A percentile compares a stretch with the other conserved stretches of the same genome.
Evolutionary conservation across 768 basidiomycete genomes (phyloP).

Genomic region (Leccinum fibrillosum): DNA sequence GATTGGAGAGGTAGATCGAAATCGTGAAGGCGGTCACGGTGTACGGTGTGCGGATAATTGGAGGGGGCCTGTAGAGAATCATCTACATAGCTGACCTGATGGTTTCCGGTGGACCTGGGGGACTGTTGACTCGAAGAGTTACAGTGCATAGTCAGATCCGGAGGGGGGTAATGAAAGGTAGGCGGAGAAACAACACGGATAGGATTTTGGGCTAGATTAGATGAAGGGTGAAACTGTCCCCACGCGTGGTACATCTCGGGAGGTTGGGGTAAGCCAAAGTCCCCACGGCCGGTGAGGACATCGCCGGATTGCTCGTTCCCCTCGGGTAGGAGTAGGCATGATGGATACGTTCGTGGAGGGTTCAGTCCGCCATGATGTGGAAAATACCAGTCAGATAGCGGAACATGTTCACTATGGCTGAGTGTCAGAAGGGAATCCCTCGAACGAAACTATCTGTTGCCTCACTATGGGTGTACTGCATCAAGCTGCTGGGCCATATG

Average conservation of each 20-base stretch:
- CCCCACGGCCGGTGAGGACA: neutral
- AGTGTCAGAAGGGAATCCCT: neutral
- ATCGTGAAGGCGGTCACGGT: neutral
- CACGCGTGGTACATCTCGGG: constrained; percentile 7
- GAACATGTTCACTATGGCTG: constrained; percentile 4
- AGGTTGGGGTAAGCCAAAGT: neutral
- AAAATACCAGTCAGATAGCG: neutral
- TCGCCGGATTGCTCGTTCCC: neutral
- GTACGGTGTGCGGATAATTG: neutral
- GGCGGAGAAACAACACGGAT: neutral
- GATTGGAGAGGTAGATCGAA: neutral
- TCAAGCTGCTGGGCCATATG: neutral
- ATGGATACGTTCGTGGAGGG: neutral
- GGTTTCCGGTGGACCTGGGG: neutral
- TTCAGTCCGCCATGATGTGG: constrained; percentile 1
- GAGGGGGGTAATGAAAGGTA: neutral
- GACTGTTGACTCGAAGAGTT: neutral
- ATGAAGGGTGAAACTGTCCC: neutral
- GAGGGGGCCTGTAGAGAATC: neutral
- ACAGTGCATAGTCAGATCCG: neutral
- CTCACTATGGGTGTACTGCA: constrained; percentile 12
- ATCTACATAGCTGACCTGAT: neutral
- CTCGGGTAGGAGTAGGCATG: neutral
- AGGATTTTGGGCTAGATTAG: neutral
- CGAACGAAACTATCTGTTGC: neutral